phyloP scores from a whole-genome alignment of 495 filamentous ascomycete species.

The Baudoinia panamericana region DNA sequence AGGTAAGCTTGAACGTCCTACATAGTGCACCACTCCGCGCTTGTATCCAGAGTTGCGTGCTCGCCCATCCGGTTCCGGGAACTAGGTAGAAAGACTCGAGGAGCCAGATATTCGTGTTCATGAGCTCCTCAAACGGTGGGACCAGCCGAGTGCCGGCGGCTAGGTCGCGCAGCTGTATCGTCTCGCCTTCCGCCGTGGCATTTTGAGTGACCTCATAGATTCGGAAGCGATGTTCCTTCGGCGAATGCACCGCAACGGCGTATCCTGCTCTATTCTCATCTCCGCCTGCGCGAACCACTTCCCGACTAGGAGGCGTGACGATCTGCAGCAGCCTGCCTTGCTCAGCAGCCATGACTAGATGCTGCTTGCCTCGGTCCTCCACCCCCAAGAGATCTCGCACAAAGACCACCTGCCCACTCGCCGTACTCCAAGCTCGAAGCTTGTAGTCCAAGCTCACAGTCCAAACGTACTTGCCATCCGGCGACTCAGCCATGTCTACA shows the following conservation, averaged over 20 bases:
- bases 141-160: constrained; percentile 48
- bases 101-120: constrained; percentile 50
- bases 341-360: constrained; percentile 60
- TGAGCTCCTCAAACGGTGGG: constrained; percentile 50
- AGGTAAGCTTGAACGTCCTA: constrained; percentile 50
- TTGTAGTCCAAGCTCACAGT: constrained; percentile 78
- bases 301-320: constrained; percentile 39
- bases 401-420: constrained; percentile 55
- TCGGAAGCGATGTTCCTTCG: constrained; percentile 80
- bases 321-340: constrained; percentile 60
- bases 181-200: constrained; percentile 40
- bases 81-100: constrained; percentile 78
- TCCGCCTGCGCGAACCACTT: no score
- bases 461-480: constrained; percentile 59
- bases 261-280: no score
- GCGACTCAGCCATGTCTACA: constrained; percentile 49
- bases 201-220: constrained; percentile 72
- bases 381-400: constrained; percentile 58
- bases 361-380: constrained; percentile 39
- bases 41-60: constrained; percentile 68
- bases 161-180: constrained; percentile 45
- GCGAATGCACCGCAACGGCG: constrained; percentile 72
- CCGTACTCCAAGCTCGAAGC: constrained; percentile 72
- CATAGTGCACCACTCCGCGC: constrained; percentile 67
- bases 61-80: constrained; percentile 36